Percentiles rank a stretch among this genome's conserved stretches.
Evolutionary conservation across 768 basidiomycete species (phyloP).

Genomic region (Boletales sp.): DNA sequence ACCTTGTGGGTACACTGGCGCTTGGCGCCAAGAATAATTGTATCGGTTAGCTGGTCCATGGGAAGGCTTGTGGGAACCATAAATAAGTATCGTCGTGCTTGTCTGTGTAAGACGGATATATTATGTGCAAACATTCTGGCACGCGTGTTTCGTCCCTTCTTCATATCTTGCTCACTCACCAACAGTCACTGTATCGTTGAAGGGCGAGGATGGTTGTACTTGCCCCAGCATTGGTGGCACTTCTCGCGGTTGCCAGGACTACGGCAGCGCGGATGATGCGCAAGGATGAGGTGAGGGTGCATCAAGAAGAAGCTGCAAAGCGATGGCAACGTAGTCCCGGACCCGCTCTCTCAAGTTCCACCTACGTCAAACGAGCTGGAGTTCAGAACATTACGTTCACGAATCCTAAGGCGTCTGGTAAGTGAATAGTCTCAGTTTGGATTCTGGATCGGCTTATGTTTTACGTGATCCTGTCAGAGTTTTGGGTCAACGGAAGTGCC

Average conservation of each 20-base stretch:
- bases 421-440: not conserved
- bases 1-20: no score
- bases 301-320: slow-evolving; percentile 47
- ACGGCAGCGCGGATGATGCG: slow-evolving; percentile 20
- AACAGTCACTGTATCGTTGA: no score
- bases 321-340: slow-evolving; percentile 26
- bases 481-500: slow-evolving; percentile 63
- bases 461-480: slow-evolving; percentile 39
- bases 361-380: slow-evolving; percentile 4
- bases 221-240: not conserved
- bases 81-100: no score
- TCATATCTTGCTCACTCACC: no score
- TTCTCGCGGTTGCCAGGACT: slow-evolving; percentile 8
- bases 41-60: no score
- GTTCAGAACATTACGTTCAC: slow-evolving; percentile 67
- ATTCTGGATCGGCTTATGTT: not conserved
- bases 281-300: slow-evolving; percentile 42
- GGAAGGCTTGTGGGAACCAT: no score
- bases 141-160: no score
- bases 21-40: no score
- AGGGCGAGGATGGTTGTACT: slow-evolving; percentile 12
- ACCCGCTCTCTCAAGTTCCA: not conserved
- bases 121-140: no score
- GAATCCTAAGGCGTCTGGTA: slow-evolving; percentile 64
- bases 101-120: no score